Evolutionary conservation across 352 stramenopile species (phyloP).

Genomic region (Thraustotheca clavata): DNA sequence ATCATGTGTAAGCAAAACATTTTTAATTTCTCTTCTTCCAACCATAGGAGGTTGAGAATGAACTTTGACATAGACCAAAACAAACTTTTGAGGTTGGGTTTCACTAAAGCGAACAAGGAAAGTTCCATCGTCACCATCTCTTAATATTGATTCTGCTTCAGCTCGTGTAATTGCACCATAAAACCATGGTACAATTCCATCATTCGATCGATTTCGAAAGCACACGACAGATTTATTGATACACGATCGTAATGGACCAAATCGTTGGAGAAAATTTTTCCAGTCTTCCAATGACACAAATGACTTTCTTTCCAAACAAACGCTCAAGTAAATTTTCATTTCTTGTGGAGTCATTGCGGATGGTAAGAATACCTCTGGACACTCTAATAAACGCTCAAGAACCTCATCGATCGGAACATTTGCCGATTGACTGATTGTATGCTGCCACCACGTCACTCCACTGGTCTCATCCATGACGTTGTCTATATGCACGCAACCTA

Average conservation of each 20-base stretch:
- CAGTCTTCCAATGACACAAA: not conserved
- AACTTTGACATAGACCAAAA: conserved; percentile 68
- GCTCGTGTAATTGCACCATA: conserved; percentile 46
- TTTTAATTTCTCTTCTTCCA: conserved; percentile 49
- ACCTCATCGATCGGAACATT: not conserved
- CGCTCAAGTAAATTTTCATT: not conserved
- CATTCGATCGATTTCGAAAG: conserved; percentile 35
- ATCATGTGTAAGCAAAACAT: conserved; percentile 42
- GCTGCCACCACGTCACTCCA: conserved; percentile 12
- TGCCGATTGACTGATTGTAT: not conserved
- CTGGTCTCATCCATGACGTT: not conserved
- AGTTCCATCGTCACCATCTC: conserved; percentile 46
- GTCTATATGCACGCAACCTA: not conserved
- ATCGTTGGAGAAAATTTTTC: conserved; percentile 45
- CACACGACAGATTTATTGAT: conserved; percentile 51
- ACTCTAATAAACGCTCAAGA: not conserved
- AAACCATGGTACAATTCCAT: conserved; percentile 64
- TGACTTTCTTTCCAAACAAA: conserved; percentile 6
- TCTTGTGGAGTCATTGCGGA: conserved; percentile 5
- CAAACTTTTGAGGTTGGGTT: conserved; percentile 67
- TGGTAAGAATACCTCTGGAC: not conserved
- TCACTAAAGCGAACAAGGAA: conserved; percentile 77
- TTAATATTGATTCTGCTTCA: conserved; percentile 39
- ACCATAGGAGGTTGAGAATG: conserved; percentile 25
- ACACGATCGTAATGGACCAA: conserved; percentile 51